A percentile compares a stretch with the other conserved stretches of the same genome.
phyloP scores from a whole-genome alignment of 148 eudicot species.

The Dysphania ambrosioides region DNA sequence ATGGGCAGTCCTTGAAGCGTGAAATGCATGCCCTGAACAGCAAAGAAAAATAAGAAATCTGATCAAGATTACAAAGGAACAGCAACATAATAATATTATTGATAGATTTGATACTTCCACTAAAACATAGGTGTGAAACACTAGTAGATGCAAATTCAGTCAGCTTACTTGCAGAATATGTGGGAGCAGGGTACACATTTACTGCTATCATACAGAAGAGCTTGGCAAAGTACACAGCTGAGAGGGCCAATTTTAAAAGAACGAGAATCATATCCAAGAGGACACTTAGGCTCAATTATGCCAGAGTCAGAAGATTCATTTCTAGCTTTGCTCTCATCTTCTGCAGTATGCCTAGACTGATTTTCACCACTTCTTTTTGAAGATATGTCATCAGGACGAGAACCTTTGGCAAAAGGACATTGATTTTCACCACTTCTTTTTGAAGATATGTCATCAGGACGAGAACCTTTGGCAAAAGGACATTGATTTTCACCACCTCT shows the following conservation, averaged over 20 bases:
- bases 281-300: slow-evolving; percentile 64
- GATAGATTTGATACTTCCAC: background rate
- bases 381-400: slow-evolving; percentile 80
- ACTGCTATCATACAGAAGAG: slow-evolving; percentile 85
- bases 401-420: slow-evolving; percentile 77
- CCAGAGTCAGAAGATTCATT: slow-evolving; percentile 48
- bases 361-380: slow-evolving; percentile 50
- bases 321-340: slow-evolving; percentile 47
- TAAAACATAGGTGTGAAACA: background rate
- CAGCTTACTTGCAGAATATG: slow-evolving; percentile 83
- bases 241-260: slow-evolving; percentile 90
- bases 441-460: slow-evolving; percentile 71
- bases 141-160: background rate
- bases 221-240: slow-evolving; percentile 89
- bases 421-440: slow-evolving; percentile 58
- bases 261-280: slow-evolving; percentile 89
- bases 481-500: slow-evolving; percentile 53
- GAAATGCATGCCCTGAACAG: slow-evolving; percentile 72
- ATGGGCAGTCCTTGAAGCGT: slow-evolving; percentile 87
- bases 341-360: slow-evolving; percentile 60
- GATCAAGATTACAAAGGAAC: slow-evolving; percentile 7
- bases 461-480: slow-evolving; percentile 83
- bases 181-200: slow-evolving; percentile 91
- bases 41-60: slow-evolving; percentile 13
- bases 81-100: background rate